Base-by-base conservation (phyloP, 1,284 basidiomycete species). In the Psilocybe mexicana region DNA sequence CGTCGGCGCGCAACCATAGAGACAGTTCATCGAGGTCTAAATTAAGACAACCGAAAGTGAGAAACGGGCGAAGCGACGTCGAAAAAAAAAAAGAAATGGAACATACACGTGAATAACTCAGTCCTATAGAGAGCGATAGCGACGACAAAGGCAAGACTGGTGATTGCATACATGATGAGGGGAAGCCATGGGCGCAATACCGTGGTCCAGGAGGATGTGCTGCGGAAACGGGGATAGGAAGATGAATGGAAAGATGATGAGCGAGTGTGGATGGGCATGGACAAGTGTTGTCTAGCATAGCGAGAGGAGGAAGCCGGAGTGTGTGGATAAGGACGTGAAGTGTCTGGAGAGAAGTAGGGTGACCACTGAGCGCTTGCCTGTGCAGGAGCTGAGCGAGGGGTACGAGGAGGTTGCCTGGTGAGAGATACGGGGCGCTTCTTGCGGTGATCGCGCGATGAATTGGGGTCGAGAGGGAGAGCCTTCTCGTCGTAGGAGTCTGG, bases 61-160 rank as follows among this genome's bases (percentile, higher is more conserved):
- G 48, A 55, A 52, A 33, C 30, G 30, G 30, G 30, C 30, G 38
- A 54, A 53, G 26, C 51, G 44, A 42, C 30, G 43, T 30, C 55
- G 52, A 44, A n/a, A 18, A 12, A n/a, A 40, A 53, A 42, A 56
- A 57, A 44, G 30, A 12, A 44, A 18, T 18, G 8, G 25, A 12
- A 74, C 86, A 68, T 65, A 90, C 90, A 80, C 67, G 79, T 74
- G 70, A 92, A 92, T 47, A 92, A 79, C 67, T 91, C 80, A 28
- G 79, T 78, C 73, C 84, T 87, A 80, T 87, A 92, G 65, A 90
- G 83, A 36, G 84, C 84, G 66, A 92, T 83, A 30, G 87, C 88
- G 54, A 86, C 73, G 43, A 91, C 68, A 65, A 92, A 90, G 18
- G 79, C 83, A 48, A 91, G 76, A 63, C 76, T 90, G 51, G 88